Evolutionary conservation across 2,329 filamentous ascomycete species (phyloP), one percentile per base, ranked within the genome.

Genomic region (Fusarium luffae): DNA sequence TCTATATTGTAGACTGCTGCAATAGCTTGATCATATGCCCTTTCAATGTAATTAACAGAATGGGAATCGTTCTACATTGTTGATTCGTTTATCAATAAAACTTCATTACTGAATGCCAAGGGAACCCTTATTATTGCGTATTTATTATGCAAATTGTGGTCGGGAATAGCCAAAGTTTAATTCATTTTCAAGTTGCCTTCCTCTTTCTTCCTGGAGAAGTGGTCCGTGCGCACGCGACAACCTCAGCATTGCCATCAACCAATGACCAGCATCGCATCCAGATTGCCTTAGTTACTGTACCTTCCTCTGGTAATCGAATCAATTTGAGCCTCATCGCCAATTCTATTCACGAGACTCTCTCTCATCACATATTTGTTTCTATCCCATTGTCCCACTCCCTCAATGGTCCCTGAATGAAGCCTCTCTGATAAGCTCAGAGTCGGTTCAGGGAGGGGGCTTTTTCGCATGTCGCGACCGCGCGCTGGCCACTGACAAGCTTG

Each of bases 401-500:
- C 66, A 58, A 58, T 44, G 46, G 50, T 57, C 46, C 47, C 66
- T 72, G 69, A 60, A 75, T 75, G 73, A 73, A 65, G 66, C 56
- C 62, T 62, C 68, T 68, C 61, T 69, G 55, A 71, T 44, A 47
- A 44, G 18, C 57, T 51, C 59, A 63, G 69, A 71, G 63, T 47
- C 69, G 70, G 68, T 72, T 71, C 47, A 64, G 68, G 71, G 70
- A 71, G 71, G 73, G 68, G 73, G 69, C 54, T 71, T 68, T 68
- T 37, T 69, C 54, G 68, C 64, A 66, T 68, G 62, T 67, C 63
- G 69, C 67, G 68, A 62, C 56, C 58, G 60, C 71, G 71, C 56
- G 44, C 54, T 54, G 63, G 59, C 23, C 56, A 54, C 60, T 54
- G 57, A 63, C 37, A 59, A 65, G 54, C 57, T 61, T 69, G 71